Evolutionary conservation across 257 asterid genomes (phyloP).

Genomic region (Rehmannia glutinosa): DNA sequence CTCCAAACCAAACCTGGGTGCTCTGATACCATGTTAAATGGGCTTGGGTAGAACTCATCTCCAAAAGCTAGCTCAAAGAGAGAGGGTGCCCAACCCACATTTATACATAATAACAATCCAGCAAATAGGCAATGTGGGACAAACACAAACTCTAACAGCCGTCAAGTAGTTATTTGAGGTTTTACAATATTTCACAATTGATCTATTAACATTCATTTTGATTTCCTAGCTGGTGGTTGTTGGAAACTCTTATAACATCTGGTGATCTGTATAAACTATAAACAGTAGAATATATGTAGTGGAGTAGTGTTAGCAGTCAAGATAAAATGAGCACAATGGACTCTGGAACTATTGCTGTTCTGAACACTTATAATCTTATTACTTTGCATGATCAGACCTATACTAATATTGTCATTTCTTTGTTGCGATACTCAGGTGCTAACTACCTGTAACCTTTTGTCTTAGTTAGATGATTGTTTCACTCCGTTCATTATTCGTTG

Average conservation of each 20-base stretch:
- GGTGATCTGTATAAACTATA: slow-evolving; percentile 9
- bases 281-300: background rate
- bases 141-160: too few species aligned
- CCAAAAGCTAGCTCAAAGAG: too few species aligned
- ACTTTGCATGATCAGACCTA: background rate
- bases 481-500: background rate
- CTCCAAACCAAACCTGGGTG: too few species aligned
- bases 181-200: background rate
- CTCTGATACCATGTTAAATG: too few species aligned
- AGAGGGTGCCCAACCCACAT: too few species aligned
- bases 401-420: background rate
- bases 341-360: background rate
- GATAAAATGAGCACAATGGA: background rate
- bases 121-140: too few species aligned
- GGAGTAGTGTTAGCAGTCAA: background rate
- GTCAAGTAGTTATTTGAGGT: slow-evolving; percentile 4
- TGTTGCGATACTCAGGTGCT: background rate
- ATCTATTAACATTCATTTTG: background rate
- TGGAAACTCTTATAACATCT: background rate
- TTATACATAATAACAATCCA: too few species aligned
- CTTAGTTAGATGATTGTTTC: background rate
- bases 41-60: too few species aligned
- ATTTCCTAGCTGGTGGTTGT: background rate
- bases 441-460: slow-evolving; percentile 9
- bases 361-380: background rate